A percentile compares a stretch with the other conserved stretches of the same genome.
Conservation (phyloP, 345 rosid species). For the Rhodomyrtus tomentosa region DNA sequence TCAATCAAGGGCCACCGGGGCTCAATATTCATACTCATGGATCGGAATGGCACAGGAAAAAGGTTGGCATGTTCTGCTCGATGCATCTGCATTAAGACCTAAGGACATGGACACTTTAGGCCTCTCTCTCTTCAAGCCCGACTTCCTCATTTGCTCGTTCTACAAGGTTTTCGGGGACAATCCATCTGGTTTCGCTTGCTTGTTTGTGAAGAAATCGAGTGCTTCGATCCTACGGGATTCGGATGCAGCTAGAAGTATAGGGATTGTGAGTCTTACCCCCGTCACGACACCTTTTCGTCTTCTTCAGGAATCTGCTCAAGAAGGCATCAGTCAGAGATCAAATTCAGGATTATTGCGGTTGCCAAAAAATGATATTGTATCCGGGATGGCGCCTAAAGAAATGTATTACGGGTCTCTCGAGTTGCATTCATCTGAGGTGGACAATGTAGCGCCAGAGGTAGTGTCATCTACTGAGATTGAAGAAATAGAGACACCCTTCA, state of each 20-base stretch:
- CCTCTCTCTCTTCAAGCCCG: conserved; percentile 67
- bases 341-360: background rate
- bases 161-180: conserved; percentile 65
- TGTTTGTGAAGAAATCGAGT: conserved; percentile 55
- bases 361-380: background rate
- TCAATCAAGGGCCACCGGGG: conserved; percentile 66
- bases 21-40: conserved; percentile 70
- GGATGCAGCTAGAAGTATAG: conserved; percentile 5
- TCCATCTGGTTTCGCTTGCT: conserved; percentile 66
- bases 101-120: conserved; percentile 93
- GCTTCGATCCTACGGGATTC: conserved; percentile 24
- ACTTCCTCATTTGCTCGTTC: conserved; percentile 67
- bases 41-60: conserved; percentile 61
- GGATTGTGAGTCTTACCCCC: conserved; percentile 28
- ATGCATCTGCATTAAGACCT: conserved; percentile 59
- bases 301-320: background rate
- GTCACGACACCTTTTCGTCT: background rate
- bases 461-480: conserved; percentile 4
- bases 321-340: background rate
- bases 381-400: background rate
- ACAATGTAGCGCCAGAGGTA: background rate
- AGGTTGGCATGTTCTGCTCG: conserved; percentile 81
- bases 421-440: background rate
- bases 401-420: background rate
- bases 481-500: conserved; percentile 7